Base-by-base conservation (phyloP, 73 alveolate genomes). In the Tetrahymena borealis region DNA sequence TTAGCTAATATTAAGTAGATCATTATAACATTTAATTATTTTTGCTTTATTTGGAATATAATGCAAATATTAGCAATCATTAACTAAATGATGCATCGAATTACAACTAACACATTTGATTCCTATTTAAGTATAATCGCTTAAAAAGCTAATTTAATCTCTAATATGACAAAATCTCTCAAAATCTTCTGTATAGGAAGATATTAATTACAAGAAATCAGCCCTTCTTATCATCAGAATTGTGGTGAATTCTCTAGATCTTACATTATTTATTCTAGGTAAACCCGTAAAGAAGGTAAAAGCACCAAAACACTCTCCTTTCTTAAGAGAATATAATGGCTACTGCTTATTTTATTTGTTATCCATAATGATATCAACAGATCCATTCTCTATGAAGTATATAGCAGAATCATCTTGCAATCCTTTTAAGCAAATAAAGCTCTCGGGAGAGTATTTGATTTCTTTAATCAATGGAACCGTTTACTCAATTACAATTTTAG, bases 291-390 rank as follows among this genome's bases (percentile, higher is more conserved):
- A 96, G 91, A 96, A 94, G 33, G 96, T 93, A 39, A 91, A 78
- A 78, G 94, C 97, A 16, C 98, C 98, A 38, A 96, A 79, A 33
- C 78, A 78, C 7, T 94, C 93, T 32, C 96, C 98, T 13, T 92
- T 92, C 10, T 79, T 79, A 28, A 92, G 79, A 24, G 43, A 38
- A 24, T 60, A 38, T 33, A 92, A 90, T 11, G 79, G 79, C 28
- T 40, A 40, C 39, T 91, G 40, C 10, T 91, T 79, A 20, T 92
- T 92, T 5, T 91, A 18, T 24, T 42, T 91, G 15, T 38, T 28
- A 31, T 38, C 42, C 15, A 1, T 35, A 7, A 79, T 92, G 4
- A 92, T 90, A 7, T 85, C 77, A 15, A 92, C 40, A 33, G 42
- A 40, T 78, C 95, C 95, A 79, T 92, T 92, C 24, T 91, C 90